A percentile compares a stretch with the other conserved stretches of the same genome.
Evolutionary conservation across 2,329 filamentous ascomycete genomes (phyloP).

Genomic region (Fusarium anguioides): DNA sequence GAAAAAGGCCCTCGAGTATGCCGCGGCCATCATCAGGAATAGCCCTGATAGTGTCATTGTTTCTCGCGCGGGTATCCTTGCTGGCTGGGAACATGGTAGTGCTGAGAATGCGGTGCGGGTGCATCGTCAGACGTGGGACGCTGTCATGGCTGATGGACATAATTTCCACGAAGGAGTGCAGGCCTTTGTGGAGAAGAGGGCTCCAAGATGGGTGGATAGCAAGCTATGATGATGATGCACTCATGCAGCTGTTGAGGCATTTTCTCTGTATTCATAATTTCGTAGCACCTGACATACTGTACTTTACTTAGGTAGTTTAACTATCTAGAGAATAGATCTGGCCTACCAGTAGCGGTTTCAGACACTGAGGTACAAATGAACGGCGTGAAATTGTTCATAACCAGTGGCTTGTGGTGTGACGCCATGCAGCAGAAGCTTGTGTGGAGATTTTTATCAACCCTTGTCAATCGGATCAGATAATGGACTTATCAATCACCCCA

Average conservation of each 20-base stretch:
- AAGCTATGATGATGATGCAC: conserved; percentile 59
- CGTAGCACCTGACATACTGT: neutral
- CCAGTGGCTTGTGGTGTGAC: conserved; percentile 20
- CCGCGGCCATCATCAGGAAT: conserved; percentile 68
- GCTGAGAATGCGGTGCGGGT: conserved; percentile 67
- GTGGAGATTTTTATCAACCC: conserved; percentile 12
- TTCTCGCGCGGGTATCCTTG: conserved; percentile 72
- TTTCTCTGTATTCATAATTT: neutral
- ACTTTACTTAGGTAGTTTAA: too few relatives aligned
- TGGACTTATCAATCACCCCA: conserved; percentile 39
- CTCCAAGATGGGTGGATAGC: conserved; percentile 71
- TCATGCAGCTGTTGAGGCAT: conserved; percentile 26
- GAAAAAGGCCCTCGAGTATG: conserved; percentile 67
- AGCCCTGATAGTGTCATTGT: conserved; percentile 79
- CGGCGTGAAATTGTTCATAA: neutral
- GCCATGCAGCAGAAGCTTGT: conserved; percentile 15
- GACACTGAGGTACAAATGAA: too few relatives aligned
- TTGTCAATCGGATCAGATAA: conserved; percentile 39
- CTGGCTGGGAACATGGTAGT: conserved; percentile 75
- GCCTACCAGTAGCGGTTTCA: neutral
- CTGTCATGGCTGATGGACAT: conserved; percentile 68
- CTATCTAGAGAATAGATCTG: neutral
- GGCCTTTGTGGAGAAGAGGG: conserved; percentile 79
- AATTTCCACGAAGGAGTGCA: conserved; percentile 77
- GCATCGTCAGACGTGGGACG: conserved; percentile 63